Base-by-base conservation (phyloP, 2,329 filamentous ascomycete species). In the Cladosporium sphaerospermum region DNA sequence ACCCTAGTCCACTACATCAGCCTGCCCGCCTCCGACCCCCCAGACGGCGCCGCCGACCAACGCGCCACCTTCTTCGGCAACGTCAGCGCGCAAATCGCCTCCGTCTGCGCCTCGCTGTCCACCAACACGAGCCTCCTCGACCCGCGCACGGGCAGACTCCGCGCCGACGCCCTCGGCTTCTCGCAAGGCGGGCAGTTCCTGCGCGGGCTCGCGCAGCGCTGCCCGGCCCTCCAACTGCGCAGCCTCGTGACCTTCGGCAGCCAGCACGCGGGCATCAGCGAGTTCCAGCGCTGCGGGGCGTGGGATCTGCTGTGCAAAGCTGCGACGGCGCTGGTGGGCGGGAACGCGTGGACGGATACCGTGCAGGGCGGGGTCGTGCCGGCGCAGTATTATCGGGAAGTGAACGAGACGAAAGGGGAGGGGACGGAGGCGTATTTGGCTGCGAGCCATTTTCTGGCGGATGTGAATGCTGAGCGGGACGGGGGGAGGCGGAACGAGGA, bases 141-240 rank as follows among this genome's bases (percentile, higher is more conserved):
- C 85, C 86, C n/a, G n/a, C n/a, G n/a, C n/a, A n/a, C n/a, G n/a
- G n/a, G n/a, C n/a, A n/a, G n/a, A n/a, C n/a, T n/a, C n/a, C n/a
- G 62, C 14, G 78, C 96, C 66, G 93, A 97, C 71, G 92, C 91
- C 33, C 74, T 99, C 34, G 93, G 93, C 28, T 96, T 99, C 76
- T 93, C 88, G 11, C 93, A 99, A 71, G 93, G 93, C 58, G 93
- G 93, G 1, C 89, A 96, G 69, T 96, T 99, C 74, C 80, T 99
- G n/a, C 84, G 93, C 55, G 93, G 80, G 19, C 91, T 95, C 68
- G 77, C 96, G 59, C 84, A 99, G 77, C 81, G 89, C 41, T 99
- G 93, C 77, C 92, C 91, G 68, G 93, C 90, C 69, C 85, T 89
- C 0, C 84, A 82, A 3, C 81, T 96, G 10, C 80, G 83, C 59